Conservation (phyloP, 73 alveolate genomes). For the Tetrahymena malaccensis region DNA sequence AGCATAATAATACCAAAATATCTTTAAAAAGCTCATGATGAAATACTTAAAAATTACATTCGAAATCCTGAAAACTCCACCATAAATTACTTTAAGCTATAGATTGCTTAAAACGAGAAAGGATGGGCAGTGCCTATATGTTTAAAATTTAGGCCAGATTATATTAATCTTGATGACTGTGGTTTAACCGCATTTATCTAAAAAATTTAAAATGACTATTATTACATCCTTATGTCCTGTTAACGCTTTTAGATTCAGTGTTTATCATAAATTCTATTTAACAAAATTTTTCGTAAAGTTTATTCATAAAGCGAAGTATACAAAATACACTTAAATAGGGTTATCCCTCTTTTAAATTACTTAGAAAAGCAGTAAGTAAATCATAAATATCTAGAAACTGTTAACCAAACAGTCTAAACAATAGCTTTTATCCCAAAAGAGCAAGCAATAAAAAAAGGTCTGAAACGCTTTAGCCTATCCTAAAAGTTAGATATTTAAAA, state of each 20-base stretch:
- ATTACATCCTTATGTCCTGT: neutral
- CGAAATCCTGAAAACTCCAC: neutral
- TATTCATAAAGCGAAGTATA: neutral
- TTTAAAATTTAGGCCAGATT: neutral
- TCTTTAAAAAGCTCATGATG: neutral
- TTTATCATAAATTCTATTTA: neutral
- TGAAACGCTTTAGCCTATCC: neutral
- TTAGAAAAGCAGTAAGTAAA: neutral
- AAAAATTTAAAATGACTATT: neutral
- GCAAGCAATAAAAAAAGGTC: neutral
- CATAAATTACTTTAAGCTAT: neutral
- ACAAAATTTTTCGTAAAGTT: neutral
- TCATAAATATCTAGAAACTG: neutral
- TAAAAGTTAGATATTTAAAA: neutral
- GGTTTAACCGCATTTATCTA: neutral
- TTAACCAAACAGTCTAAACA: neutral
- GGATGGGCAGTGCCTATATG: neutral
- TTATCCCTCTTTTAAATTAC: neutral
- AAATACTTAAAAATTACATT: neutral
- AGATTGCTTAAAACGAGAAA: neutral
- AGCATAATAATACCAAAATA: neutral
- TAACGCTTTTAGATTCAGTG: neutral
- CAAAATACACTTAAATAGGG: neutral
- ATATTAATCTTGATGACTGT: neutral
- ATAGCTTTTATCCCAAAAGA: neutral